A percentile compares a stretch with the other conserved stretches of the same genome.
Evolutionary conservation across 768 basidiomycete species (phyloP).

Genomic region (Amanita molliuscula): DNA sequence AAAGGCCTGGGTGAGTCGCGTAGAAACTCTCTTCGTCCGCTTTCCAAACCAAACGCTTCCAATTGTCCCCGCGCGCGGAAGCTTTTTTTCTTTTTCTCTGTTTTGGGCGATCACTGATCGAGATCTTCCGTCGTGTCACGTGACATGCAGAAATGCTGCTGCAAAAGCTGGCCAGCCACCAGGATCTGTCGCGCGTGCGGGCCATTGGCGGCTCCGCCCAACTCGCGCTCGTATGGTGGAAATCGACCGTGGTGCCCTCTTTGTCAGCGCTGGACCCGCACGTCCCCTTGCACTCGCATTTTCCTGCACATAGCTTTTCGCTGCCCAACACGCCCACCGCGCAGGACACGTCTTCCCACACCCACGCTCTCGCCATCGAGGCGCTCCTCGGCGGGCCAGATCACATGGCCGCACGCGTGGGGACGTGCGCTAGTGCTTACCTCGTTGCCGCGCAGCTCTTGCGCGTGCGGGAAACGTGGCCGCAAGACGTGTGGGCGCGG

Average conservation of each 20-base stretch:
- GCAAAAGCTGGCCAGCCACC: slow-evolving; percentile 60
- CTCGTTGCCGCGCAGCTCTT: slow-evolving; percentile 68
- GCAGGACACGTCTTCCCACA: slow-evolving; percentile 74
- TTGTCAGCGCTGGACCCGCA: slow-evolving; percentile 66
- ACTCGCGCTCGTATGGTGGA: slow-evolving; percentile 85
- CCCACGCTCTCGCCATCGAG: slow-evolving; percentile 69
- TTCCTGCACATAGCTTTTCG: slow-evolving; percentile 57
- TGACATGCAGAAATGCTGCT: slow-evolving; percentile 52
- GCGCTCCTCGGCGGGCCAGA: slow-evolving; percentile 71
- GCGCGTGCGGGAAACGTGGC: slow-evolving; percentile 69
- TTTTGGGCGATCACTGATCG: slow-evolving; percentile 19
- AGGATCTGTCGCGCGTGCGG: slow-evolving; percentile 63
- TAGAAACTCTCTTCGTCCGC: neutral
- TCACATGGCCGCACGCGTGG: slow-evolving; percentile 65
- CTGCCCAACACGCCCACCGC: slow-evolving; percentile 66
- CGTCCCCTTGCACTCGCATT: slow-evolving; percentile 58
- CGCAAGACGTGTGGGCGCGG: slow-evolving; percentile 66
- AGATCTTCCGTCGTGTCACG: slow-evolving; percentile 22
- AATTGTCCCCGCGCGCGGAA: slow-evolving; percentile 34
- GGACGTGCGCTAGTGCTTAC: slow-evolving; percentile 61
- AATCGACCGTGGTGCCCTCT: slow-evolving; percentile 62
- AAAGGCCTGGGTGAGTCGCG: slow-evolving; percentile 66
- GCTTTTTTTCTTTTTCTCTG: slow-evolving; percentile 29
- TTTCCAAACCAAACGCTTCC: slow-evolving; percentile 10
- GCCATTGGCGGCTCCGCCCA: slow-evolving; percentile 74